Evolutionary conservation across 2,329 filamentous ascomycete species (phyloP).

Genomic region (Pseudogymnoascus sp.): DNA sequence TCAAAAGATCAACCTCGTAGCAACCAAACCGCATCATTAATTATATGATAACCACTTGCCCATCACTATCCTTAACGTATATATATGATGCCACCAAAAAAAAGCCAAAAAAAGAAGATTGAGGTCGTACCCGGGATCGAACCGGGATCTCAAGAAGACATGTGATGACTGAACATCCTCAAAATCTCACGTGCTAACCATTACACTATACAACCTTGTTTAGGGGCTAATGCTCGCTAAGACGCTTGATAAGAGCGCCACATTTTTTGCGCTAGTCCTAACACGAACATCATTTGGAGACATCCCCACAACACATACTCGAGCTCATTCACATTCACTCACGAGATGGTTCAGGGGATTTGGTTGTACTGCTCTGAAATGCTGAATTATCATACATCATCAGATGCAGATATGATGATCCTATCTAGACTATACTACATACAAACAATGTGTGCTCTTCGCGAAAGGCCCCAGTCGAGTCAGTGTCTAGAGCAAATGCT

Average conservation of each 20-base stretch:
- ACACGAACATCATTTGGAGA: not conserved
- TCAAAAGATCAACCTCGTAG: not conserved
- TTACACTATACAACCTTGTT: constrained; percentile 5
- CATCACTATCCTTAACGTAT: not conserved
- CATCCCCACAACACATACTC: not conserved
- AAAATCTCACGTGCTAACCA: constrained; percentile 8
- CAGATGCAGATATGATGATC: constrained; percentile 1
- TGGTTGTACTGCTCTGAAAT: not conserved
- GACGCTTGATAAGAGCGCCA: not conserved
- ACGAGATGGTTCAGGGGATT: not conserved
- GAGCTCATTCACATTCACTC: not conserved
- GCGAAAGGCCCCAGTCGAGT: not conserved
- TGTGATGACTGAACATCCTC: constrained; percentile 6
- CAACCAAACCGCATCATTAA: not conserved
- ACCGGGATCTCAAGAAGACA: constrained; percentile 7
- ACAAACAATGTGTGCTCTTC: not conserved
- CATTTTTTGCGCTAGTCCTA: not conserved
- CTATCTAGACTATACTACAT: constrained; percentile 9
- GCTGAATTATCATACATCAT: constrained; percentile 1
- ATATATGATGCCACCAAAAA: not conserved
- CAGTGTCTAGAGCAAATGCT: not conserved
- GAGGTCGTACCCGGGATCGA: constrained; percentile 6
- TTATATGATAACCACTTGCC: not conserved
- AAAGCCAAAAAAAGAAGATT: not conserved
- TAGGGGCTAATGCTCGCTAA: not conserved